Evolutionary conservation across 2,329 filamentous ascomycete genomes (phyloP), one percentile per base, ranked within the genome.

Genomic region (Fusarium continuum): DNA sequence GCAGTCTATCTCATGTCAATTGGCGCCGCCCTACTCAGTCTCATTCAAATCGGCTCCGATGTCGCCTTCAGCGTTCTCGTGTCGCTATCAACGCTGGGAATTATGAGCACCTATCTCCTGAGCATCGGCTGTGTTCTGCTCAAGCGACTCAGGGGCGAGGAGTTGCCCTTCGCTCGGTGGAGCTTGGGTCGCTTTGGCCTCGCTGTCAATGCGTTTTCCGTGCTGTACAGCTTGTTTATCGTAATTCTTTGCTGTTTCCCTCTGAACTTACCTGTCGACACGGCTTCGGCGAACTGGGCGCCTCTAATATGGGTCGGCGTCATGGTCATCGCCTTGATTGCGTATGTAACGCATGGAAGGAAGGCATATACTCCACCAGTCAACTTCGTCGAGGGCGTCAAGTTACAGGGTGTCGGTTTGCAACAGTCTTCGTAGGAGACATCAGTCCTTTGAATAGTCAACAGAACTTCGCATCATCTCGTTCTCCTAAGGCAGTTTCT

Each of bases 181-280:
- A 63, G 59, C 4, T 11, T 62, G 2, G 58, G 59, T 0, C 36
- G 40, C 0, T 53, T 63, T 5, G 59, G 59, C 2, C 14, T 63
- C 7, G 45, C n/a, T 3, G 58, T 62, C 23, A 62, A 62, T 28
- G 59, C 52, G 0, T 62, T 62, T 13, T 63, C 59, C 0, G 59
- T 62, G 9, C 26, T 62, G 8, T 62, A 62, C 34, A 62, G 59
- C 14, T 19, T 62, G 20, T 62, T 62, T 9, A 63, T 62, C 1
- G 58, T 62, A 16, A 43, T 62, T 25, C 57, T 62, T 4, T 62
- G 59, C 16, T 62, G 59, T 8, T 62, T 62, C 10, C 59, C 59
- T 2, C 25, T 62, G 3, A 52, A 39, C 0, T 3, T 62, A 0
- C 59, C 59, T 1, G 59, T 62, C 1, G 58, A 62, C 9, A 62